Evolutionary conservation across 768 basidiomycete species (phyloP), one percentile per base, ranked within the genome.

Genomic region (Leccinum uliginosum): DNA sequence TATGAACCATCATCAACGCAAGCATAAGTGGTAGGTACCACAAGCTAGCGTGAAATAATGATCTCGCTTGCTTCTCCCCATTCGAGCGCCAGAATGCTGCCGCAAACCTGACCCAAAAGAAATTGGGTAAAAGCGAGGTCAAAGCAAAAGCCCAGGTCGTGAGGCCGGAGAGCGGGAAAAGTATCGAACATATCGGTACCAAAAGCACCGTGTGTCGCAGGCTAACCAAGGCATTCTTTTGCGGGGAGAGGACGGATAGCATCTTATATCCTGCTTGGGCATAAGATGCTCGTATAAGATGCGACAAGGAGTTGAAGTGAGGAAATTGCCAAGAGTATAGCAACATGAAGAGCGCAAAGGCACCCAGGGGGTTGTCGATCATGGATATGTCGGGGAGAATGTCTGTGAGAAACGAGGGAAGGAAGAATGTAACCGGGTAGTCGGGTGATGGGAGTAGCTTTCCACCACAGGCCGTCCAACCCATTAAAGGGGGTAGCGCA

Each of bases 241-340:
- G 65, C 1, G 95, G 91, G 30, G 84, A 78, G 50, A 90, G 74
- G 55, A 93, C 88, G 30, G 86, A 85, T 11, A 98, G 82, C 97
- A 99, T 99, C 51, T 81, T 82, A 70, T 95, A 99, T 17, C 95
- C 95, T 19, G 89, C 92, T 67, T 92, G 85, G 4, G 97, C 92
- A 72, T 99, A 99, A 19, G 88, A 88, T 10, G 81, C 84, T 35
- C 95, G 84, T 9, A 95, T 81, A 50, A 95, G 77, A 72, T 97
- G 83, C 8, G 94, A 86, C n/a, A 99, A 78, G 1, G 93, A 73
- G 72, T 95, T 98, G 77, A 99, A 98, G 71, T 99, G 96, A 34
- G 96, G 95, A 75, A 98, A 98, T 69, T 99, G 97, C 96, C 96
- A 99, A 59, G 89, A 89, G 76, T 86, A 99, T 9, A 97, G 80